Conservation (phyloP, 2,329 filamentous ascomycete genomes). For the Talaromyces pinophilus region DNA sequence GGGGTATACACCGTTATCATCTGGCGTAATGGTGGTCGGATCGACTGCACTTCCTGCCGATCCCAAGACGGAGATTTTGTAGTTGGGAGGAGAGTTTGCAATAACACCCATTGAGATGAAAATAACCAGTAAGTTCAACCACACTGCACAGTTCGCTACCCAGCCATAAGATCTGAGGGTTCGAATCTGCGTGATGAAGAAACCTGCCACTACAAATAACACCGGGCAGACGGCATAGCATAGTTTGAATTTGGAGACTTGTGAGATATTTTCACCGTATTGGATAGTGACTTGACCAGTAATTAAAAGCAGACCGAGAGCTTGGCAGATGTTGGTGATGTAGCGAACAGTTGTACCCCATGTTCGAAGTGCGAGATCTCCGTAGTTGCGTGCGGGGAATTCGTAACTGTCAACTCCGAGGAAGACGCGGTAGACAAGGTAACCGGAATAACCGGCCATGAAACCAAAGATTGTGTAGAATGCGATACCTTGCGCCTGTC, state of each 20-base stretch:
- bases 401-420: constrained; percentile 51
- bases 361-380: constrained; percentile 53
- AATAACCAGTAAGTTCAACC: constrained; percentile 58
- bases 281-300: constrained; percentile 47
- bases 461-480: constrained; percentile 51
- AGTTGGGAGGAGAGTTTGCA: constrained; percentile 55
- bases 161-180: constrained; percentile 58
- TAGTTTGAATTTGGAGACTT: constrained; percentile 52
- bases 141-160: constrained; percentile 59
- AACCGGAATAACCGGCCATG: constrained; percentile 48
- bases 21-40: constrained; percentile 29
- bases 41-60: constrained; percentile 33
- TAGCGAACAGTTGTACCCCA: constrained; percentile 51
- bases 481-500: constrained; percentile 26
- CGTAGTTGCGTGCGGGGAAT: constrained; percentile 51
- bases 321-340: constrained; percentile 52
- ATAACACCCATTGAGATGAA: constrained; percentile 59
- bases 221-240: constrained; percentile 58
- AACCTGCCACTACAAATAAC: constrained; percentile 54
- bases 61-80: constrained; percentile 33
- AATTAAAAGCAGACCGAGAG: constrained; percentile 45
- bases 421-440: constrained; percentile 51
- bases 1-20: constrained; percentile 34
- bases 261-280: constrained; percentile 57
- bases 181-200: constrained; percentile 58